A percentile compares a stretch with the other conserved stretches of the same genome.
These are phyloP conservation scores for Phaeotremella skinneri DNA, from an alignment of 768 basidiomycete genomes.

Conservation along the genomic window DNA sequence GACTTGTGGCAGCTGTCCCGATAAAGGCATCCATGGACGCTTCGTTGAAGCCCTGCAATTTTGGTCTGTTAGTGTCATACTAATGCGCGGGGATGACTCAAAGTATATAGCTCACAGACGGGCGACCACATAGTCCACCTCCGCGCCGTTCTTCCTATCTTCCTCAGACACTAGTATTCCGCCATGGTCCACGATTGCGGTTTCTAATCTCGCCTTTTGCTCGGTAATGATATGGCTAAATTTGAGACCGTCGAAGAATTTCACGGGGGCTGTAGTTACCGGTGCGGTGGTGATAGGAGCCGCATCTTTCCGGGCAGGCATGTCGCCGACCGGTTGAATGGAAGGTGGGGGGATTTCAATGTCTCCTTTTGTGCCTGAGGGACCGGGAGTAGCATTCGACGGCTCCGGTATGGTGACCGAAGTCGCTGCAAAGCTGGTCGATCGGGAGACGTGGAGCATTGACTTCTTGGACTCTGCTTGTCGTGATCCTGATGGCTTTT, in stretches of 20 bases:
- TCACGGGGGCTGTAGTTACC: slow-evolving; percentile 6
- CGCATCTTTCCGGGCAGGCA: background rate
- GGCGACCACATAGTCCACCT: slow-evolving; percentile 46
- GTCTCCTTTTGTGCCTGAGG: slow-evolving; percentile 3
- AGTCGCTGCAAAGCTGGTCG: slow-evolving; percentile 31
- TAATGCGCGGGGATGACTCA: background rate
- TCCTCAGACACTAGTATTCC: slow-evolving; percentile 28
- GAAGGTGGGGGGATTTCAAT: background rate
- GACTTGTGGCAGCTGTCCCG: slow-evolving; percentile 23
- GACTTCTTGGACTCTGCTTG: slow-evolving; percentile 20
- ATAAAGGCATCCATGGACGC: slow-evolving; percentile 12
- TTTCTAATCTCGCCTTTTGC: slow-evolving; percentile 28
- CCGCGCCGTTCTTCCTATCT: slow-evolving; percentile 26
- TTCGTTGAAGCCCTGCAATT: slow-evolving; percentile 17
- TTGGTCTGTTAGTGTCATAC: background rate
- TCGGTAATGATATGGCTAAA: slow-evolving; percentile 39
- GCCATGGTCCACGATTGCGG: slow-evolving; percentile 35
- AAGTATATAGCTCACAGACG: slow-evolving; percentile 31
- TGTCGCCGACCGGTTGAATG: background rate
- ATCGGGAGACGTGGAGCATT: slow-evolving; percentile 36
- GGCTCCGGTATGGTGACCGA: slow-evolving; percentile 4
- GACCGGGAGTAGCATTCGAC: background rate
- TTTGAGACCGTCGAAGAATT: slow-evolving; percentile 37
- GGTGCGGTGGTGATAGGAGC: too few species aligned
- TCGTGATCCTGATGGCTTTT: too few species aligned